Conservation (phyloP, 2,329 filamentous ascomycete genomes). For the Penicillium hesseltinei region DNA sequence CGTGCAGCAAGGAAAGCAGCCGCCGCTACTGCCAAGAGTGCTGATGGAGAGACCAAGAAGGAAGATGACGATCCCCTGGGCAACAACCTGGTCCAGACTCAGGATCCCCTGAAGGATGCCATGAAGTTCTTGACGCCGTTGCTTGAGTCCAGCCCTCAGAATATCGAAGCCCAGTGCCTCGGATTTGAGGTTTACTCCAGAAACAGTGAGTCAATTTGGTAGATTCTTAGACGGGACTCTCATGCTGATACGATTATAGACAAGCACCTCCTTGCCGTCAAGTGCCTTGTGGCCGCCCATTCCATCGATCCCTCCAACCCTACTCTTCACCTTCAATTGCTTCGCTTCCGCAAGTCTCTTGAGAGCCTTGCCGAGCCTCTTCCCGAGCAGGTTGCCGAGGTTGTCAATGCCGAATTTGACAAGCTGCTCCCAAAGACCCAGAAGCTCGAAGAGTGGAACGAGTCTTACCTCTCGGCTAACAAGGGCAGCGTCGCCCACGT, state of each 20-base stretch:
- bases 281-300: constrained; percentile 74
- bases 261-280: constrained; percentile 83
- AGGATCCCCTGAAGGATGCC: constrained; percentile 78
- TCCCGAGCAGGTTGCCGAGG: constrained; percentile 63
- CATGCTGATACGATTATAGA: constrained; percentile 50
- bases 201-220: constrained; percentile 60
- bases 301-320: constrained; percentile 68
- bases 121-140: constrained; percentile 82
- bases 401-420: constrained; percentile 68
- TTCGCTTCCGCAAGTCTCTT: constrained; percentile 66
- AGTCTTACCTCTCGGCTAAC: constrained; percentile 63
- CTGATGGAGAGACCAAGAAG: constrained; percentile 67
- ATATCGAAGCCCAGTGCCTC: constrained; percentile 74
- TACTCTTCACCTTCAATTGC: constrained; percentile 70
- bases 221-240: neutral
- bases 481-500: constrained; percentile 61
- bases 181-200: constrained; percentile 90
- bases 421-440: constrained; percentile 55
- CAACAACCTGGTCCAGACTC: constrained; percentile 73
- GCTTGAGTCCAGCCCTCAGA: constrained; percentile 77
- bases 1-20: constrained; percentile 79
- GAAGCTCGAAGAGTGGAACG: constrained; percentile 64
- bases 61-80: constrained; percentile 87
- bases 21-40: constrained; percentile 58
- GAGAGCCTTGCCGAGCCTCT: constrained; percentile 59